Percentiles rank a stretch among this genome's conserved stretches.
Conservation (phyloP, 805 yeast genomes). For the Wickerhamomyces ciferrii region DNA sequence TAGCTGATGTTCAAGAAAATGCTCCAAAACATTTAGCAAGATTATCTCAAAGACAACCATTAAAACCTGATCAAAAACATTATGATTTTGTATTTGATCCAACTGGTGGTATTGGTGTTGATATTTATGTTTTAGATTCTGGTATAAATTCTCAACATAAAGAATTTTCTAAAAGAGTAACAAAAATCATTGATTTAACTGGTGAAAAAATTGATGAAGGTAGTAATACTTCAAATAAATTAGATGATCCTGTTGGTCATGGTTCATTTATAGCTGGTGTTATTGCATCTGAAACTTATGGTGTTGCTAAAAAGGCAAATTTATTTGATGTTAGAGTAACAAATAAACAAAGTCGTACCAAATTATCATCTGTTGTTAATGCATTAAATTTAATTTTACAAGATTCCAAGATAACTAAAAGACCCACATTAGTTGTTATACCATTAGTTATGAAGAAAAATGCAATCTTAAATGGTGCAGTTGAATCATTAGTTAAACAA, state of each 20-base stretch:
- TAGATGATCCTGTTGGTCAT: constrained; percentile 38
- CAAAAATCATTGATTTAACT: constrained; percentile 40
- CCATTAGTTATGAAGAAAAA: constrained; percentile 32
- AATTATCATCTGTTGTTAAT: constrained; percentile 26
- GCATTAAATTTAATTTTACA: constrained; percentile 25
- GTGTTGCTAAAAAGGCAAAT: constrained; percentile 43
- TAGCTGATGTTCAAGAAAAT: constrained; percentile 33
- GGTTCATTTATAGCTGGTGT: constrained; percentile 57
- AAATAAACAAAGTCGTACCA: constrained; percentile 30
- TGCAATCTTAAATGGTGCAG: constrained; percentile 37
- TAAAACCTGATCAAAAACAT: constrained; percentile 19
- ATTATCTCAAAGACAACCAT: constrained; percentile 28
- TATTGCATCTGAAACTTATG: constrained; percentile 44
- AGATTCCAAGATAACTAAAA: constrained; percentile 23
- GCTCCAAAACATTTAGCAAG: constrained; percentile 40
- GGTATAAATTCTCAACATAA: constrained; percentile 33
- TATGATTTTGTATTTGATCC: constrained; percentile 36
- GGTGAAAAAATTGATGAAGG: constrained; percentile 17
- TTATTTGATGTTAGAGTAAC: constrained; percentile 39
- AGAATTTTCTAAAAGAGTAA: constrained; percentile 39
- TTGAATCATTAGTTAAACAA: constrained; percentile 33
- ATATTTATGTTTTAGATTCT: constrained; percentile 32
- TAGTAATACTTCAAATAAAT: too few relatives aligned
- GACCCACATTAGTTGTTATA: constrained; percentile 33
- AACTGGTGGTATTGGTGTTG: constrained; percentile 34